phyloP scores from a whole-genome alignment of 2,329 filamentous ascomycete species.

The Dichotomopilus funicola region DNA sequence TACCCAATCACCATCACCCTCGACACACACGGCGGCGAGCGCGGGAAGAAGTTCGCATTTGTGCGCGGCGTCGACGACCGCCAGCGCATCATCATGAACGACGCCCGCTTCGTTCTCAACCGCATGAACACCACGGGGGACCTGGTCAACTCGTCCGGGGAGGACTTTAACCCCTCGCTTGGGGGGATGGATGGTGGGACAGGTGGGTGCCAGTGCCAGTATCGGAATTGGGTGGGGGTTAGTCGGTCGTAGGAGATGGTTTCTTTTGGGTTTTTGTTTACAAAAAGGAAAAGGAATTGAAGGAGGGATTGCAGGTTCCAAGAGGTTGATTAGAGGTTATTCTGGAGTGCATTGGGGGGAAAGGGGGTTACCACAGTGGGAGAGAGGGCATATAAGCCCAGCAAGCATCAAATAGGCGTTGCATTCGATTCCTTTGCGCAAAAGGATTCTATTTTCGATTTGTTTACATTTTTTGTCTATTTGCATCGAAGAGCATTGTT shows the following conservation, averaged over 20 bases:
- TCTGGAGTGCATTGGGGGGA: neutral
- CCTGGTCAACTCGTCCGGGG: slow-evolving; percentile 44
- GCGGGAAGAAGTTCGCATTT: slow-evolving; percentile 47
- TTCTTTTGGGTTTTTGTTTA: neutral
- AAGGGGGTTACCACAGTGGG: neutral
- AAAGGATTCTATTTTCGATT: too few relatives aligned
- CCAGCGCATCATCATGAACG: slow-evolving; percentile 38
- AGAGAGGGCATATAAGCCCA: neutral
- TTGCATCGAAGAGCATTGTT: too few relatives aligned
- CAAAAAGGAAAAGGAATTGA: neutral
- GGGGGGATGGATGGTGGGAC: slow-evolving; percentile 59
- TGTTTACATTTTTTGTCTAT: too few relatives aligned
- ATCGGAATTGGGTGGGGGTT: slow-evolving; percentile 45
- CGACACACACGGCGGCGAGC: slow-evolving; percentile 57
- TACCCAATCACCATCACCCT: slow-evolving; percentile 56
- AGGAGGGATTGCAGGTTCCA: neutral
- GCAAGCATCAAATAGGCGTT: slow-evolving; percentile 5
- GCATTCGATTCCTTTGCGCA: too few relatives aligned
- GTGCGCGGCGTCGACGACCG: slow-evolving; percentile 44
- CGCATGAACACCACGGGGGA: slow-evolving; percentile 45
- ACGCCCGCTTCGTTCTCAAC: slow-evolving; percentile 42
- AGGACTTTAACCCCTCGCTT: slow-evolving; percentile 37
- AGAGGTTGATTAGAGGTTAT: neutral
- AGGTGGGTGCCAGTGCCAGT: slow-evolving; percentile 56
- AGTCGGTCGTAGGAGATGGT: neutral